A percentile compares a stretch with the other conserved stretches of the same genome.
Evolutionary conservation across 1,284 basidiomycete genomes (phyloP).

Genomic region (Boletus semigastroideus): DNA sequence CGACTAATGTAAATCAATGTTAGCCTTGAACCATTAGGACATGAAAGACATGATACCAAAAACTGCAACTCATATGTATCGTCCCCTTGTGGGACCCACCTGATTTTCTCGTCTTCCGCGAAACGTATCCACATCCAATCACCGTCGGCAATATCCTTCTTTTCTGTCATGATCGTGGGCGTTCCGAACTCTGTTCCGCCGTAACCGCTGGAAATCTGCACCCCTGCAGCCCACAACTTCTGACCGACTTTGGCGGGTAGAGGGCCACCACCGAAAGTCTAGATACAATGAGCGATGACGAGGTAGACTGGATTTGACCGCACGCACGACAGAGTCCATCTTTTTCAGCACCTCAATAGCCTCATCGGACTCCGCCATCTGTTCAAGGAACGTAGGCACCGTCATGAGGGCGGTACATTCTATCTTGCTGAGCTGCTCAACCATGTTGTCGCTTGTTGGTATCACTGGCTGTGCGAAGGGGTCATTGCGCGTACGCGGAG

Average conservation of each 20-base stretch:
- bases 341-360: constrained; percentile 12
- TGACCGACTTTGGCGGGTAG: constrained; percentile 24
- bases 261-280: constrained; percentile 29
- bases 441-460: constrained; percentile 13
- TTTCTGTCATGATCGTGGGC: not conserved
- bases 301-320: not conserved
- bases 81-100: constrained; percentile 34
- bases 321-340: constrained; percentile 19
- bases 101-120: constrained; percentile 9
- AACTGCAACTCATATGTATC: constrained; percentile 35
- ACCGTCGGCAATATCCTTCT: constrained; percentile 15
- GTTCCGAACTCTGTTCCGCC: constrained; percentile 31
- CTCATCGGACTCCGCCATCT: constrained; percentile 12
- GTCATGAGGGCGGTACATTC: constrained; percentile 14
- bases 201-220: constrained; percentile 18
- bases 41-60: constrained; percentile 20
- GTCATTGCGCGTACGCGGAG: constrained; percentile 7
- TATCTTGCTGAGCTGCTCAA: not conserved
- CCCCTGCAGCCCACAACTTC: constrained; percentile 19
- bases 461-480: constrained; percentile 10
- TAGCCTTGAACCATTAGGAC: not conserved
- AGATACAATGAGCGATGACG: not conserved
- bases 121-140: constrained; percentile 36
- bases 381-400: constrained; percentile 25
- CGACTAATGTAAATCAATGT: constrained; percentile 5